Evolutionary conservation across 306 rosid genomes (phyloP).

Genomic region (Castanea crenata): DNA sequence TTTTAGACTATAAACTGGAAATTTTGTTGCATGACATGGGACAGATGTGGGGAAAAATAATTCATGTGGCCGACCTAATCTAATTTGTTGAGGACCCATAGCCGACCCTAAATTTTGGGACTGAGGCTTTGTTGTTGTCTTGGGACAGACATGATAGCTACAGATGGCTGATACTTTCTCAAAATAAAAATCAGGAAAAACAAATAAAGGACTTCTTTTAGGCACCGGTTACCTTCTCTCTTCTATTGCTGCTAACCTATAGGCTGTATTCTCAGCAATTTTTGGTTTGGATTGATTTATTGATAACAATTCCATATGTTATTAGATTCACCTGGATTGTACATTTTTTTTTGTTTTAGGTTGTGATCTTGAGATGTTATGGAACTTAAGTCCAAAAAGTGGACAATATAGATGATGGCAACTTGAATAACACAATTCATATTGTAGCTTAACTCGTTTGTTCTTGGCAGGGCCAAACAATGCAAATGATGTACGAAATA

Average conservation of each 20-base stretch:
- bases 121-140: not conserved
- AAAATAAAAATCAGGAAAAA: not conserved
- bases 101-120: too few species aligned
- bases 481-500: constrained; percentile 73
- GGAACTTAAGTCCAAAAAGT: not conserved
- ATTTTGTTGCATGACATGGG: not conserved
- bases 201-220: not conserved
- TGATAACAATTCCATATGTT: not conserved
- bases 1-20: constrained; percentile 9
- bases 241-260: not conserved
- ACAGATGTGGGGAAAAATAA: too few species aligned
- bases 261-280: not conserved
- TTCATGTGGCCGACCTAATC: too few species aligned
- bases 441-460: constrained; percentile 19
- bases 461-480: constrained; percentile 69
- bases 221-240: not conserved
- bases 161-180: not conserved
- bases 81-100: too few species aligned
- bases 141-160: not conserved
- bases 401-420: not conserved
- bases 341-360: not conserved
- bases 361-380: not conserved
- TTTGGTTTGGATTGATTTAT: not conserved
- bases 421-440: not conserved
- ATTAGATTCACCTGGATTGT: not conserved